Evolutionary conservation across 1,139 yeast species (phyloP), one percentile per base, ranked within the genome.

Genomic region (Kodamaea arcana): DNA sequence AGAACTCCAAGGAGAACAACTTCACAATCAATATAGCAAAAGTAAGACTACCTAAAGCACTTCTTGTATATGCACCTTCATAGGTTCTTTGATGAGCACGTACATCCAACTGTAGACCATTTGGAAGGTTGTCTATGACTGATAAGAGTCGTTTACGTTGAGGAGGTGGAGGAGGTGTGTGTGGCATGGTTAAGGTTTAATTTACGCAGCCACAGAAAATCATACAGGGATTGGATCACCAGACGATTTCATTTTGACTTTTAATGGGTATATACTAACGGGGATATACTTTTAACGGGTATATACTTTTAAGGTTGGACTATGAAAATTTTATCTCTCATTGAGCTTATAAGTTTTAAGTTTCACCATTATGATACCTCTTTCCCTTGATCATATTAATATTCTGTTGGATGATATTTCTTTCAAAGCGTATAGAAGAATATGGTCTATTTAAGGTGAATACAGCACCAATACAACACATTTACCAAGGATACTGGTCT

Each of bases 81-180:
- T 76, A 76, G 1, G 82, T 76, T 42, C 82, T 51, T 50, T 76
- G 82, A 49, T 76, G 80, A 1, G 82, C 82, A 41, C 82, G 46
- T 4, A 76, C 68, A 43, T 76, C 82, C 27, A 75, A 54, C 45
- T 71, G 70, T 33, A 64, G 62, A 4, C 58, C 59, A 9, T 63
- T 59, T 3, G 72, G 47, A 17, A 67, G 51, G 8, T 50, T 44
- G 35, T 64, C 69, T 14, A 69, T 47, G 20, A 65, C 44, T 1
- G 72, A 64, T 2, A 68, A 65, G 10, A 54, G 46, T 29, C 71
- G 42, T 12, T 50, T 46, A 15, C 48, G 37, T 7, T 27, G n/a
- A 12, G 37, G 40, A 6, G 39, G 44, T 2, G 30, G 27, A 7
- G 27, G 30, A 14, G 17, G 20, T n/a, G 6, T 22, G n/a, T 29